Base-by-base conservation (phyloP, 306 rosid species). In the Ceratonia siliqua region DNA sequence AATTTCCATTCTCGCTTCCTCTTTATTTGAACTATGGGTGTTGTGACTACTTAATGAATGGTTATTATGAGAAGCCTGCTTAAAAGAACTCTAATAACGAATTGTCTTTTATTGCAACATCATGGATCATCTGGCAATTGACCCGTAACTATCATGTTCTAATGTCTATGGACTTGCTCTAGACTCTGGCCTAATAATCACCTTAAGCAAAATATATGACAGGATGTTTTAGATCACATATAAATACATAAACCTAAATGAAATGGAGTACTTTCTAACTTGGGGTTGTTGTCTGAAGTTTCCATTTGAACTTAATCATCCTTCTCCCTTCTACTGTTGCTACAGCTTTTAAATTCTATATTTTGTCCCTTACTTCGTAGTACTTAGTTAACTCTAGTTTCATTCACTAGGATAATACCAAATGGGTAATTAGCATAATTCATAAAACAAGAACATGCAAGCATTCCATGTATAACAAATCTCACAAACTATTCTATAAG, bases 81-180 rank as follows among this genome's bases (percentile, higher is more conserved):
- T 92, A 90, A 85, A 94, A 90, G 91, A 97, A 94, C 75, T 14
- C 81, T 30, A 89, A 80, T 81, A 94, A 84, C 80, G 98, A 94
- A 46, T 33, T 87, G 68, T 52, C 93, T 77, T 87, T 96, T 36
- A 92, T 88, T 88, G 85, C 96, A 43, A 82, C 99, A 24, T 42
- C 24, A 32, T 13, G 62, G 42, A 39, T 39, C 45, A 49, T 62
- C 55, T 39, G 20, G 46, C n/a, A 32, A 55, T 3, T n/a, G 36
- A 9, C 22, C 27, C 50, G n/a, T 36, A 27, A 45, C 45, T 54
- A 14, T 15, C 41, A 24, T 38, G 49, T 58, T 59, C 46, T 20
- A n/a, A n/a, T n/a, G 6, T 25, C 18, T n/a, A 24, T 62, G 42
- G 39, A 20, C 48, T 35, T 63, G 62, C 21, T 35, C 21, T 43